Base-by-base conservation (phyloP, 345 rosid species). In the Populus nigra region DNA sequence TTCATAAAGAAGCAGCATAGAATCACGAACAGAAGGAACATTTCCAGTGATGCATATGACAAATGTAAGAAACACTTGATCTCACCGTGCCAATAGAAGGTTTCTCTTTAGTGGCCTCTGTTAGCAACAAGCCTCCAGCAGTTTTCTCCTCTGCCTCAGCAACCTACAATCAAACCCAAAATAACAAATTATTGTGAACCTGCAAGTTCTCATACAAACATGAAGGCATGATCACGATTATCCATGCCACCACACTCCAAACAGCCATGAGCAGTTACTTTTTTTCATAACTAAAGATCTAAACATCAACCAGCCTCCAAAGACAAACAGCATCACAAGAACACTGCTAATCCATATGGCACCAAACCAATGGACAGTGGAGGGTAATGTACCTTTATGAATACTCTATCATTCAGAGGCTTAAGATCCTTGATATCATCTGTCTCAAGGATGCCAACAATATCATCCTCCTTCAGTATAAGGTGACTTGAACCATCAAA, bases 141-240 rank as follows among this genome's bases (percentile, higher is more conserved):
- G 98, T 96, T 83, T 88, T 94, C 87, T 88, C 91, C 89, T 96
- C 97, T 3, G 97, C 97, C 83, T 90, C 94, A 57, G 92, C 95
- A 72, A 96, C 87, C 99, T 96, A 79, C 76, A 85, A 73, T 71
- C 55, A 41, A 47, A 45, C 12, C 38, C 43, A 49, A 8, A 41
- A 71, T 25, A 47, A 50, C 75, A 63, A 27, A 31, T 39, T 7
- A 55, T n/a, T 8, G 39, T 38, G 8, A 36, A 6, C n/a, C 12
- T 2, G 12, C 17, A 10, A 5, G 12, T 41, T 61, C 63, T 8
- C 70, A 23, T 13, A 9, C 38, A 53, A 35, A 9, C 38, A 43
- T 5, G 8, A 22, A 35, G 25, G 25, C 16, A 55, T 29, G 27
- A 20, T 33, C 23, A 23, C 1, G 4, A 23, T 73, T 38, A 38